Conservation (phyloP, 2,329 filamentous ascomycete genomes). For the Epicoccum nigrum region DNA sequence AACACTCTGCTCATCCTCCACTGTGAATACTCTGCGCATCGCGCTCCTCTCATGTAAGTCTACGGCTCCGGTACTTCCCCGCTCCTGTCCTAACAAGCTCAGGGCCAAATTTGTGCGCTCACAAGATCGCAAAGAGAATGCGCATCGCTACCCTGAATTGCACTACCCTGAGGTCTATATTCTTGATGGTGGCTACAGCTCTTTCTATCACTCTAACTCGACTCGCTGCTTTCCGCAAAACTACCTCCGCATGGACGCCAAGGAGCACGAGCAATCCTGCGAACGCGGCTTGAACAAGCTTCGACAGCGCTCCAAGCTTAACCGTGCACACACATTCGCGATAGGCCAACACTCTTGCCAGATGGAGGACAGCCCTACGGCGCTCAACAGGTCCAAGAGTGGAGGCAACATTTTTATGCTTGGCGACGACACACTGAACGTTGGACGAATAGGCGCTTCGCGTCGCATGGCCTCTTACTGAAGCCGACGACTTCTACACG, state of each 20-base stretch:
- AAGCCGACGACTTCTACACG: constrained; percentile 39
- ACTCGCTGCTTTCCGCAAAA: constrained; percentile 88
- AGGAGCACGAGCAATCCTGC: constrained; percentile 89
- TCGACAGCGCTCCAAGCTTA: constrained; percentile 84
- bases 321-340: constrained; percentile 90
- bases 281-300: constrained; percentile 94
- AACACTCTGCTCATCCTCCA: constrained; percentile 89
- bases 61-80: too few relatives aligned
- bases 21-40: constrained; percentile 97
- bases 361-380: constrained; percentile 69
- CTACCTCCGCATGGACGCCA: constrained; percentile 95
- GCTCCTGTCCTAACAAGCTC: constrained; percentile 23
- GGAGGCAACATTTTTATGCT: constrained; percentile 39
- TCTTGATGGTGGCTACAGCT: constrained; percentile 92
- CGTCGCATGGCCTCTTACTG: constrained; percentile 50
- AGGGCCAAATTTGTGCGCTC: constrained; percentile 87
- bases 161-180: constrained; percentile 99
- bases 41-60: constrained; percentile 83
- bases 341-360: constrained; percentile 75
- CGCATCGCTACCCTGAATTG: constrained; percentile 82
- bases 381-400: constrained; percentile 42
- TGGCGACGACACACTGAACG: constrained; percentile 37
- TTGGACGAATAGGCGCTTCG: constrained; percentile 42
- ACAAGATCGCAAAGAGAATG: constrained; percentile 84
- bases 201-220: constrained; percentile 82